Percentiles rank a stretch among this genome's conserved stretches.
phyloP scores from a whole-genome alignment of 2,329 filamentous ascomycete genomes.

The Aspergillus vadensis region DNA sequence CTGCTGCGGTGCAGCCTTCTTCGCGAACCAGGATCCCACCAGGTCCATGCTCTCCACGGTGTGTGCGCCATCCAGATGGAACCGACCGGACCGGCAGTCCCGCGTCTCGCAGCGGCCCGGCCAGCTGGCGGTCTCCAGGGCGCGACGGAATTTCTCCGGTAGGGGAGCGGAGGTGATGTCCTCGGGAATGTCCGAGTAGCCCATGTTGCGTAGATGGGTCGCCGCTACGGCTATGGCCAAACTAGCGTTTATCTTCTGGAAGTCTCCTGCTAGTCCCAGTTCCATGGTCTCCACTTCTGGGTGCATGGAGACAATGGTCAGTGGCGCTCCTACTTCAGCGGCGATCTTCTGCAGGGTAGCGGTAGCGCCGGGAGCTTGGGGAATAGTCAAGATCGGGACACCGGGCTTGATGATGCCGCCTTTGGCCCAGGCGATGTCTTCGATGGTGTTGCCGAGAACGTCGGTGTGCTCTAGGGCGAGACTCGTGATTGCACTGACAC shows the following conservation, averaged over 20 bases:
- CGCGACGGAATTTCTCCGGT: neutral
- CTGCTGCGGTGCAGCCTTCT: neutral
- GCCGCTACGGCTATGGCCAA: neutral
- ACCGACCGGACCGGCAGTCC: neutral
- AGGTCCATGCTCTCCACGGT: conserved; percentile 1
- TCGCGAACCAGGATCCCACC: neutral
- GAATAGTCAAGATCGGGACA: neutral
- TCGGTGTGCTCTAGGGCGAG: neutral
- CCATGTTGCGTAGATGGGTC: neutral
- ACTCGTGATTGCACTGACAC: neutral
- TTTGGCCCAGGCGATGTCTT: neutral
- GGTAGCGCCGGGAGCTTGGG: neutral
- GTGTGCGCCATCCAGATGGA: neutral
- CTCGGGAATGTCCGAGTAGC: neutral
- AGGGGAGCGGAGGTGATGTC: neutral
- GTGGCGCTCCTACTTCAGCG: neutral
- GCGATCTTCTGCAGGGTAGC: neutral
- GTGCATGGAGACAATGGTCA: neutral
- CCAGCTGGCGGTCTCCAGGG: neutral
- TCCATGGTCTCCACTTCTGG: conserved; percentile 3
- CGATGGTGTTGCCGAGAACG: neutral
- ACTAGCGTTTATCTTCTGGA: neutral
- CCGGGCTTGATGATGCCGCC: neutral
- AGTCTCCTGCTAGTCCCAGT: neutral
- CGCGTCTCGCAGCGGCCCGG: neutral